Evolutionary conservation across 2,329 filamentous ascomycete genomes (phyloP), one percentile per base, ranked within the genome.

Genomic region (Aspergillus sp.): DNA sequence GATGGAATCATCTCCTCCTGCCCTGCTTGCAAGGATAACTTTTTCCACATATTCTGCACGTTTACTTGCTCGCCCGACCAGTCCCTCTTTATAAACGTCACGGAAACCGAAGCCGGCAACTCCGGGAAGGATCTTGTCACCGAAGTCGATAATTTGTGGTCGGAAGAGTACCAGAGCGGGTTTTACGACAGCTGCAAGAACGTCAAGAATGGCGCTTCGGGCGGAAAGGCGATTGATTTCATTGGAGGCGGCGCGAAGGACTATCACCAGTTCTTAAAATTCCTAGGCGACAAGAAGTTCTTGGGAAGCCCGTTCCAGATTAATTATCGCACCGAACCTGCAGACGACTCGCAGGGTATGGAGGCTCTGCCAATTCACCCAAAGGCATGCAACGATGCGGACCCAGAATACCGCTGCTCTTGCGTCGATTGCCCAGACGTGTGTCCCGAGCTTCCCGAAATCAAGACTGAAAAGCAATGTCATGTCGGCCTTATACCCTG

Each of bases 101-200:
- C 95, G 11, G 77, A 87, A 53, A 89, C 88, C 0, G 83, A 85
- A 62, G 82, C 75, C 74, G 78, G 62, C 71, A 82, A 75, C 55
- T 76, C 68, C 25, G 77, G 76, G 12, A 87, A 87, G 64, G 77
- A 78, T 57, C 76, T 91, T n/a, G 92, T 97, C 14, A 91, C 90
- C 1, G 91, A 97, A 77, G 78, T 99, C 21, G 93, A 97, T 70
- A 93, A 97, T 70, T 79, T 98, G 6, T 87, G 97, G 66, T 91
- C 91, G 2, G 82, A 92, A 56, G 82, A 89, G 53, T 98, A 96
- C 72, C 93, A 91, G 44, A 82, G 85, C 8, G 92, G 90, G 1
- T 96, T 99, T 78, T 99, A 93, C 73, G 84, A 96, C 75, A 99
- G 95, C 77, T 99, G 95, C 81, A 98, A 98, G 77, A 92, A 99